Evolutionary conservation across 331 rosid genomes (phyloP).

Genomic region (Dryas integrifolia): DNA sequence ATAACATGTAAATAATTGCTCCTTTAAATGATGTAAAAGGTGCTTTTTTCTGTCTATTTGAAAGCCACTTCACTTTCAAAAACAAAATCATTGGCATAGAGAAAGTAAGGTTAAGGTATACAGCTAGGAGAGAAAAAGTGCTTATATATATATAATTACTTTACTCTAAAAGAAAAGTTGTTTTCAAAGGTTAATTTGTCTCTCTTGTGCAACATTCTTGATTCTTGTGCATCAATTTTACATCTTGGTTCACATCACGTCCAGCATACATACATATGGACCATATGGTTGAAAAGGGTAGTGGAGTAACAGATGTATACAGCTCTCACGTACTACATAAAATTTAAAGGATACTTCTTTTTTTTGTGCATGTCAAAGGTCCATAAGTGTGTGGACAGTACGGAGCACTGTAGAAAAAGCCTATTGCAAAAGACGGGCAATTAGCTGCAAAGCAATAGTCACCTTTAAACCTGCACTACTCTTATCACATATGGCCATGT

Average conservation of each 20-base stretch:
- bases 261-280: too few species aligned
- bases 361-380: too few species aligned
- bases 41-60: not conserved
- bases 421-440: too few species aligned
- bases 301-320: too few species aligned
- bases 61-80: slow-evolving; percentile 4
- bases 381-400: not conserved
- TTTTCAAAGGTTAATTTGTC: not conserved
- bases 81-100: not conserved
- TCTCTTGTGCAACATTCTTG: not conserved
- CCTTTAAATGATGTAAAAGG: not conserved
- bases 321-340: too few species aligned
- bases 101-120: not conserved
- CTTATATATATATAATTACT: not conserved
- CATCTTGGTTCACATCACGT: not conserved
- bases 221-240: not conserved
- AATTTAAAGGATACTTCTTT: too few species aligned
- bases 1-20: slow-evolving; percentile 7
- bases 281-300: too few species aligned
- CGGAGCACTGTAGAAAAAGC: not conserved
- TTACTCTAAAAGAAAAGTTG: not conserved
- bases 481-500: not conserved
- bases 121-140: not conserved
- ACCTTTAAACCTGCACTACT: not conserved
- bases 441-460: not conserved